Conservation (phyloP, 306 rosid genomes). For the Rosa persica region DNA sequence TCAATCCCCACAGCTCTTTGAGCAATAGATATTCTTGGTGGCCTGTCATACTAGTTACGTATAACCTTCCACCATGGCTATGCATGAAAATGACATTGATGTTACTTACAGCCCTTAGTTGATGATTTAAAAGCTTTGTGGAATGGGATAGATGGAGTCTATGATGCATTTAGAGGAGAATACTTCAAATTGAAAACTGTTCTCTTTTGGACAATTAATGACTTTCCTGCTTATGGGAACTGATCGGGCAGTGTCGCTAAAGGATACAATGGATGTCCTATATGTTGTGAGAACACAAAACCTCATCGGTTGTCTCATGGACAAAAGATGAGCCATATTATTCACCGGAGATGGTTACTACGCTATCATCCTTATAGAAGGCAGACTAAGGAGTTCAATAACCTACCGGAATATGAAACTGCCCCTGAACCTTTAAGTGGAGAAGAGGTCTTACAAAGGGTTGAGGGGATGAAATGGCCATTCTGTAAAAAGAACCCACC, state of each 20-base stretch:
- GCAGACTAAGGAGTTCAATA: neutral
- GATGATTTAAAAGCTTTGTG: neutral
- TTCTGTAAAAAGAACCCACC: neutral
- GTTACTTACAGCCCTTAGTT: neutral
- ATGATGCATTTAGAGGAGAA: neutral
- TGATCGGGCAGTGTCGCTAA: too few species aligned
- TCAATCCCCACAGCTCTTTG: neutral
- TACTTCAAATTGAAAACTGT: neutral
- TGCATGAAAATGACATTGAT: neutral
- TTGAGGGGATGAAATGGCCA: accelerated
- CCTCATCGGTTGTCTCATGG: neutral
- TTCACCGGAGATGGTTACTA: neutral
- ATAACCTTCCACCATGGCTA: too few species aligned
- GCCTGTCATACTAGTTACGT: too few species aligned
- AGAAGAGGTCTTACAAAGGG: neutral
- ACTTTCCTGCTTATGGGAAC: constrained; percentile 2
- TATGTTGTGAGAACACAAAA: neutral
- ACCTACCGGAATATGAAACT: neutral
- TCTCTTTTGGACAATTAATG: neutral
- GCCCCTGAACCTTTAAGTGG: neutral
- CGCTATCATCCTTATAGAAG: neutral
- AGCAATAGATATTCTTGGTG: too few species aligned
- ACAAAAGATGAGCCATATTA: neutral
- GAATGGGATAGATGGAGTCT: neutral
- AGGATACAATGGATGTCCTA: too few species aligned